phyloP scores from a whole-genome alignment of 345 rosid species.

The Rhodamnia argentea region DNA sequence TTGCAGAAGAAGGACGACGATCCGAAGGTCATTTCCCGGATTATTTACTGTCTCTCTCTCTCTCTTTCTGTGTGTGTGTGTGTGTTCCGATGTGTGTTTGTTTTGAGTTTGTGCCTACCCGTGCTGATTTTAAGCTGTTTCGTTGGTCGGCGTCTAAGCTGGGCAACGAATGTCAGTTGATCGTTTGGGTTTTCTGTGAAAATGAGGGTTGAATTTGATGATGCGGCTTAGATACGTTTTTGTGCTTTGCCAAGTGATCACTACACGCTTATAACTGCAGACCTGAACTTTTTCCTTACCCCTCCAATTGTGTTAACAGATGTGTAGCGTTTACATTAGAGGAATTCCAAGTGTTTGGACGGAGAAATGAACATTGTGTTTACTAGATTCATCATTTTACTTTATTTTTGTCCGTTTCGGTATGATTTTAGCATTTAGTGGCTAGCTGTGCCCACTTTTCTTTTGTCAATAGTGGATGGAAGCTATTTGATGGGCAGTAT shows the following conservation, averaged over 20 bases:
- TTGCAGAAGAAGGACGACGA: slow-evolving; percentile 53
- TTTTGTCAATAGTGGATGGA: neutral
- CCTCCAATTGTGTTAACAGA: neutral
- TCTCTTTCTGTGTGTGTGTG: neutral
- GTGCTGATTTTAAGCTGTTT: neutral
- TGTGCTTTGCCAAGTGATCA: neutral
- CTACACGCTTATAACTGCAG: neutral
- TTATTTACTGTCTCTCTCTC: neutral
- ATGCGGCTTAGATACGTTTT: neutral
- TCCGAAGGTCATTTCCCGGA: slow-evolving; percentile 49
- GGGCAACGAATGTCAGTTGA: neutral
- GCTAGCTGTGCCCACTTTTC: neutral
- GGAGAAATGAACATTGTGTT: neutral
- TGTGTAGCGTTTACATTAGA: neutral
- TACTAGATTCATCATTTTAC: neutral
- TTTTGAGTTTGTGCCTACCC: neutral
- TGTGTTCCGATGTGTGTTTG: neutral
- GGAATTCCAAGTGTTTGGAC: neutral
- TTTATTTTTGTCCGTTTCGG: neutral
- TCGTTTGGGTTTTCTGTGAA: neutral
- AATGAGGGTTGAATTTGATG: neutral
- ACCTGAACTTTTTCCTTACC: neutral
- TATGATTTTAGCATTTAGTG: neutral
- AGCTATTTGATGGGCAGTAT: neutral
- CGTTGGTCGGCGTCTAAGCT: neutral